A percentile compares a stretch with the other conserved stretches of the same genome.
Conservation (phyloP, 768 basidiomycete genomes). For the Termitomyces sp. region DNA sequence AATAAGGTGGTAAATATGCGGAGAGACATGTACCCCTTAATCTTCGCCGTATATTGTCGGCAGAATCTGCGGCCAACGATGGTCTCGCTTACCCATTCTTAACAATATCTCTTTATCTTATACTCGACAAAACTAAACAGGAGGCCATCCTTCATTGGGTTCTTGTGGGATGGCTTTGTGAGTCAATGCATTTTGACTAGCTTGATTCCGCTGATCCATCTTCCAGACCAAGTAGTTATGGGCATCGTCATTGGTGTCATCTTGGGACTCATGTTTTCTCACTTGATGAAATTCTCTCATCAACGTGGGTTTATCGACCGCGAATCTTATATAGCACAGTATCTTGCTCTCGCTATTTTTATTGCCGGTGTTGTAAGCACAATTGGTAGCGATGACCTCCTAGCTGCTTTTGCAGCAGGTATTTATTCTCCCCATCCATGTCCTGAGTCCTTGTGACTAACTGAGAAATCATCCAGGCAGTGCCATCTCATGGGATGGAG, state of each 20-base stretch:
- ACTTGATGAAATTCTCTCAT: slow-evolving; percentile 71
- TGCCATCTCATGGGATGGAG: slow-evolving; percentile 89
- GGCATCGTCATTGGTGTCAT: slow-evolving; percentile 65
- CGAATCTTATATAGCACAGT: slow-evolving; percentile 88
- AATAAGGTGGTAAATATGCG: slow-evolving; percentile 66
- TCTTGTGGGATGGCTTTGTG: slow-evolving; percentile 79
- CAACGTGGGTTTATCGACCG: slow-evolving; percentile 64
- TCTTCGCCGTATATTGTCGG: slow-evolving; percentile 76
- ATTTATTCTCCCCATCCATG: not conserved
- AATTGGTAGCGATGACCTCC: slow-evolving; percentile 82
- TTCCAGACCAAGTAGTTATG: slow-evolving; percentile 75
- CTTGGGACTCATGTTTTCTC: slow-evolving; percentile 63
- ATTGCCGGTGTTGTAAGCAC: slow-evolving; percentile 77
- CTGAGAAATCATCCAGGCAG: not conserved
- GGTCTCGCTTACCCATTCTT: slow-evolving; percentile 94
- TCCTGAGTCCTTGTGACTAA: not conserved
- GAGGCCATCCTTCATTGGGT: slow-evolving; percentile 83
- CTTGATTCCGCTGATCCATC: not conserved
- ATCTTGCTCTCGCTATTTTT: slow-evolving; percentile 68
- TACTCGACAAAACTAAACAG: slow-evolving; percentile 57
- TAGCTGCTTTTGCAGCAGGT: slow-evolving; percentile 88
- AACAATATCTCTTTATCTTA: slow-evolving; percentile 80
- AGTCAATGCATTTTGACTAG: slow-evolving; percentile 12
- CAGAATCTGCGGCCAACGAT: slow-evolving; percentile 93
- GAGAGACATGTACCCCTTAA: slow-evolving; percentile 66